These are phyloP conservation scores for Astrephomene gubernaculifera DNA, from an alignment of 139 green algal genomes.

Conservation along the genomic window DNA sequence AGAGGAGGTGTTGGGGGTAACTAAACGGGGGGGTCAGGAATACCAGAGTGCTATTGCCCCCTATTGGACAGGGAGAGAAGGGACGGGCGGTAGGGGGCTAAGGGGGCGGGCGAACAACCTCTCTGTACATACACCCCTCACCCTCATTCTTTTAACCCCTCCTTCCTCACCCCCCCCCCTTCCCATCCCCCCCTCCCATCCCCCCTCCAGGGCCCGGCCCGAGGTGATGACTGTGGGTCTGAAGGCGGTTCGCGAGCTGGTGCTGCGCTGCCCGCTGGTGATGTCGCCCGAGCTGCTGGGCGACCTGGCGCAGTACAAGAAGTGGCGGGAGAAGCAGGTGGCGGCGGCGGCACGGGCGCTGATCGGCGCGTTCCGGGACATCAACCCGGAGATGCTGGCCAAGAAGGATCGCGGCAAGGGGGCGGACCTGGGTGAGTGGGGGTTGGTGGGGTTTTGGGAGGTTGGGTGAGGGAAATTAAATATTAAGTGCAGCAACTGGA, in stretches of 20 bases:
- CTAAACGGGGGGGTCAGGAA: no score
- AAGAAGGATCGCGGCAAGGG: conserved; percentile 91
- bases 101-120: no score
- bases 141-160: background rate
- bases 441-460: no score
- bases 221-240: conserved; percentile 91
- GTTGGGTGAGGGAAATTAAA: no score
- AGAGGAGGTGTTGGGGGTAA: no score
- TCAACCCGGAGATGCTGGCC: conserved; percentile 90
- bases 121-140: background rate
- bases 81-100: no score
- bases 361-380: conserved; percentile 90
- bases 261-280: conserved; percentile 84
- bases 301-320: conserved; percentile 90
- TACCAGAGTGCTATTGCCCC: no score
- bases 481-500: no score
- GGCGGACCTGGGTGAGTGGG: conserved; percentile 72
- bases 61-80: no score
- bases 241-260: conserved; percentile 94
- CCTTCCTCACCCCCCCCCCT: background rate
- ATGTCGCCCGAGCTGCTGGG: conserved; percentile 92
- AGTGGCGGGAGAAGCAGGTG: conserved; percentile 90
- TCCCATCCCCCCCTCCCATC: background rate
- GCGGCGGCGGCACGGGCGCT: conserved; percentile 81
- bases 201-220: conserved; percentile 57